Base-by-base conservation (phyloP, 139 green algal genomes). In the Coelastrella sp. region DNA sequence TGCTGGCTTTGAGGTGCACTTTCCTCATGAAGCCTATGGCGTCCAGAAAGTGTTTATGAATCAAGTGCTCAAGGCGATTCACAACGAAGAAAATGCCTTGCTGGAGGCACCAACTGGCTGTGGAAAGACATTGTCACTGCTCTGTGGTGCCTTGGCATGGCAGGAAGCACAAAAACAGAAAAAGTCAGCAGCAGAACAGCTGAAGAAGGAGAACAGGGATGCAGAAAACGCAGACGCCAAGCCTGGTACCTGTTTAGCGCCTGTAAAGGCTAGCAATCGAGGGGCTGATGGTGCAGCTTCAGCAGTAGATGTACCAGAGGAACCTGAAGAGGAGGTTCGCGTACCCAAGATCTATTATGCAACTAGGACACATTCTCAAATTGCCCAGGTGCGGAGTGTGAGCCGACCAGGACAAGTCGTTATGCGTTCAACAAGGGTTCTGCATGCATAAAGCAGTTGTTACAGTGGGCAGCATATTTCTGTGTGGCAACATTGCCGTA, bases 331-430 rank as follows among this genome's bases (percentile, higher is more conserved):
- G 63, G 59, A 76, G 6, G 49, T 86, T 49, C 12, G 27, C 24
- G 90, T 84, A 59, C 93, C 93, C 7, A 92, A 92, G 12, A 96
- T 99, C 19, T 98, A 95, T 87, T 99, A 98, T 76, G 95, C 95
- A 63, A 98, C 97, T 0, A 91, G 97, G 22, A 99, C 97, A 12
- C 97, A 99, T 90, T 97, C 94, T 25, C 97, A 99, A 94, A 98
- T 99, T n/a, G 94, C 95, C 4, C 97, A 99, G 95, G 96, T 95
- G 58, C n/a, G 75, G 19, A 11, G 49, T 82, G 27, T 49, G 35
- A 3, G 35, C 35, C 35, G 35, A 49, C 35, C 35, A 49, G 35
- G 35, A 49, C 35, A 49, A 49, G 35, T 49, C 35, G 35, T 49
- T 49, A 49, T 49, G 35, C 35, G 35, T 49, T 49, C 35, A 49